Conservation (phyloP, 345 rosid species). For the Aquilaria sinensis region DNA sequence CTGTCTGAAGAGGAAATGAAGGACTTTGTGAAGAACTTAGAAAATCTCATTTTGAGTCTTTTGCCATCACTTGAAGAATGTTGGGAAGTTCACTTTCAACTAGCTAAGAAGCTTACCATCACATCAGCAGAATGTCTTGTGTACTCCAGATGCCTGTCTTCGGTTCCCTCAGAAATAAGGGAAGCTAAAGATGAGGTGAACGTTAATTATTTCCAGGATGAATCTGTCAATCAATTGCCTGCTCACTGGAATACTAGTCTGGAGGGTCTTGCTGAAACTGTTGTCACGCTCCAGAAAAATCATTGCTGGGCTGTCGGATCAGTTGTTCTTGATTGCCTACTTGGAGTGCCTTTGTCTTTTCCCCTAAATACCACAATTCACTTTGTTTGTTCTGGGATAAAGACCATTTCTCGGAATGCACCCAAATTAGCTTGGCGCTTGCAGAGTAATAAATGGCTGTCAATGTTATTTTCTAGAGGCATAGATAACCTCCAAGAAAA, state of each 20-base stretch:
- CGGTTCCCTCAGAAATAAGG: slow-evolving; percentile 29
- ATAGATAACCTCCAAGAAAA: slow-evolving; percentile 37
- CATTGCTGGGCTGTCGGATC: slow-evolving; percentile 74
- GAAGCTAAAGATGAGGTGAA: slow-evolving; percentile 24
- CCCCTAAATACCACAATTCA: slow-evolving; percentile 31
- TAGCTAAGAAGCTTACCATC: slow-evolving; percentile 48
- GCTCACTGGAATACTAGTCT: slow-evolving; percentile 43
- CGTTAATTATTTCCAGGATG: slow-evolving; percentile 24
- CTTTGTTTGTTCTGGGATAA: slow-evolving; percentile 43
- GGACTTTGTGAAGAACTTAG: slow-evolving; percentile 45
- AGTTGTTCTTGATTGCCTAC: slow-evolving; percentile 58
- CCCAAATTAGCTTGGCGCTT: slow-evolving; percentile 73
- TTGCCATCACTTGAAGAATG: slow-evolving; percentile 47
- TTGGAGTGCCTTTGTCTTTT: slow-evolving; percentile 43
- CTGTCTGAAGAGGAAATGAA: slow-evolving; percentile 43
- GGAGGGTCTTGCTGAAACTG: slow-evolving; percentile 47
- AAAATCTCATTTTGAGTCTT: slow-evolving; percentile 40
- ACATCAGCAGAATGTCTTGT: slow-evolving; percentile 51
- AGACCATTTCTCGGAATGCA: slow-evolving; percentile 43
- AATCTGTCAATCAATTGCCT: slow-evolving; percentile 27
- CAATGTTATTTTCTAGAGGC: slow-evolving; percentile 38
- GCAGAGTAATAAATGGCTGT: slow-evolving; percentile 68
- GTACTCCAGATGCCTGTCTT: slow-evolving; percentile 49
- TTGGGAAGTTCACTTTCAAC: slow-evolving; percentile 59
- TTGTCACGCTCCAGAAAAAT: slow-evolving; percentile 39